phyloP scores from a whole-genome alignment of 1,139 yeast genomes.

The Suhomyces bolitotheri region DNA sequence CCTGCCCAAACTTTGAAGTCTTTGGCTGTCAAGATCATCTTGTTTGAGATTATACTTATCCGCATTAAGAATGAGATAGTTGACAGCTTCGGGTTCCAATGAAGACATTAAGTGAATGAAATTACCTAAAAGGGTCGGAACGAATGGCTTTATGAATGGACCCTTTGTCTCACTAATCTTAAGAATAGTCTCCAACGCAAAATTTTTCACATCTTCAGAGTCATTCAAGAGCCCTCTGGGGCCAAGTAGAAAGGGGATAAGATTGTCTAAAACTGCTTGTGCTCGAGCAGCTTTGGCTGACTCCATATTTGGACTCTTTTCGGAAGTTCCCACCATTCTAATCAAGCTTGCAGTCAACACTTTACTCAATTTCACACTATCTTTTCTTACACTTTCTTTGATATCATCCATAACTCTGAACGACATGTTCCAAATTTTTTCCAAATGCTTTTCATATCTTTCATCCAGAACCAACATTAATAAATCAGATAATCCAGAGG shows the following conservation, averaged over 20 bases:
- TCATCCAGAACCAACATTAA: conserved; percentile 60
- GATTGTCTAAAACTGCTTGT: conserved; percentile 51
- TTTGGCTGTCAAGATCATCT: conserved; percentile 72
- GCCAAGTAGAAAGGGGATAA: conserved; percentile 82
- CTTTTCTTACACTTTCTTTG: conserved; percentile 87
- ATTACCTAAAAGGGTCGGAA: conserved; percentile 69
- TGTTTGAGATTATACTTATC: conserved; percentile 77
- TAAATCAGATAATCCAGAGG: conserved; percentile 70
- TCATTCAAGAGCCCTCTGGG: conserved; percentile 78
- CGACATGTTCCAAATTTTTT: conserved; percentile 82
- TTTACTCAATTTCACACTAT: conserved; percentile 70
- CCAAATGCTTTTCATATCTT: conserved; percentile 53
- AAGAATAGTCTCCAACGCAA: conserved; percentile 72
- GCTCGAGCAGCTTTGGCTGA: conserved; percentile 25
- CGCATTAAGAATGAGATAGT: conserved; percentile 84
- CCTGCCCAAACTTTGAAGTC: conserved; percentile 69
- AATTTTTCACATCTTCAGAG: conserved; percentile 79
- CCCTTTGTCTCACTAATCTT: conserved; percentile 67
- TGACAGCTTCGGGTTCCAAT: conserved; percentile 86
- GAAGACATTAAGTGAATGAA: conserved; percentile 76
- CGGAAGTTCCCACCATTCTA: conserved; percentile 48
- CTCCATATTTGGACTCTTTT: conserved; percentile 21
- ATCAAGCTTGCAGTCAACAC: conserved; percentile 65
- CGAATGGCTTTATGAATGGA: conserved; percentile 60
- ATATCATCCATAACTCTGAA: conserved; percentile 92